Conservation (phyloP, 345 rosid species). For the Brassica juncea region DNA sequence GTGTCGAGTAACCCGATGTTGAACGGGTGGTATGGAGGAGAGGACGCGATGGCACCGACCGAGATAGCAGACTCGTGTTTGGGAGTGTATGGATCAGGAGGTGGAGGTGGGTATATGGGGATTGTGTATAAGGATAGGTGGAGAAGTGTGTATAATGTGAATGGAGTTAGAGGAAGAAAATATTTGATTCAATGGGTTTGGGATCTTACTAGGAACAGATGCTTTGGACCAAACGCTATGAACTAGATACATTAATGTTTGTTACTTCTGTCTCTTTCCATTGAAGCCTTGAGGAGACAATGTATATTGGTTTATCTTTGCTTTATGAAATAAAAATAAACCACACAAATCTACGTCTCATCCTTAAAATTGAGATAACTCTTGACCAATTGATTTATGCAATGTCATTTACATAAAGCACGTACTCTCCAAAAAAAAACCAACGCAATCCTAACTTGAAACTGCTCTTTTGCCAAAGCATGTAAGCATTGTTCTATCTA, state of each 20-base stretch:
- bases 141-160: conserved; percentile 80
- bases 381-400: neutral
- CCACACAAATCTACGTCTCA: neutral
- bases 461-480: neutral
- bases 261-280: conserved; percentile 6
- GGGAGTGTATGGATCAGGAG: conserved; percentile 95
- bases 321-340: neutral
- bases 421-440: neutral
- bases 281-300: neutral
- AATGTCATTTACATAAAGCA: neutral
- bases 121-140: conserved; percentile 58
- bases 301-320: conserved; percentile 19
- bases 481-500: neutral
- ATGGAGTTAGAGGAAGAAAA: conserved; percentile 70
- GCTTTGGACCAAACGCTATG: conserved; percentile 91
- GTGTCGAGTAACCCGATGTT: conserved; percentile 88
- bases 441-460: neutral
- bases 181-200: conserved; percentile 97
- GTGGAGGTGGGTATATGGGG: conserved; percentile 94
- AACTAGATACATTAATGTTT: conserved; percentile 43
- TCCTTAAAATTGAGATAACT: neutral
- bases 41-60: conserved; percentile 75
- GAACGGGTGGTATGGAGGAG: conserved; percentile 98
- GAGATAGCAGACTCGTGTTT: conserved; percentile 92
- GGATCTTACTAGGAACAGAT: conserved; percentile 73